Evolutionary conservation across 2,329 filamentous ascomycete genomes (phyloP).

Genomic region (Phaeosphaeriaceae sp.): DNA sequence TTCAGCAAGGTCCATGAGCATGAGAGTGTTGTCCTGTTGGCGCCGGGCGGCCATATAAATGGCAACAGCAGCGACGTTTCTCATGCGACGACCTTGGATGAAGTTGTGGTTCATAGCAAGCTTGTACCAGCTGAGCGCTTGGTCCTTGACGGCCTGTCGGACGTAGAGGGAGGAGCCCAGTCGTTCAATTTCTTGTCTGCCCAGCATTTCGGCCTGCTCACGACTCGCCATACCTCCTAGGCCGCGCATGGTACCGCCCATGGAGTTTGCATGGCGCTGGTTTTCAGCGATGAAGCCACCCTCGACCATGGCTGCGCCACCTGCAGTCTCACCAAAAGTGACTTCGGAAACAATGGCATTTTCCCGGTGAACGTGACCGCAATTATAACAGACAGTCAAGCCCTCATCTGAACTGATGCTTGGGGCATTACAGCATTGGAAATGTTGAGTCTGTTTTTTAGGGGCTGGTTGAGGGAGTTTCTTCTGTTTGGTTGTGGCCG

Average conservation of each 20-base stretch:
- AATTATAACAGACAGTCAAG: constrained; percentile 68
- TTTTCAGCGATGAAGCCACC: constrained; percentile 87
- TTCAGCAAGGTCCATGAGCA: constrained; percentile 96
- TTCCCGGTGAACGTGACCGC: constrained; percentile 83
- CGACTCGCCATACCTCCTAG: constrained; percentile 61
- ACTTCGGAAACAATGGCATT: constrained; percentile 92
- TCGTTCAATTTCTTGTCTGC: constrained; percentile 49
- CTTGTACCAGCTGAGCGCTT: constrained; percentile 53
- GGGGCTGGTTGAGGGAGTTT: constrained; percentile 25
- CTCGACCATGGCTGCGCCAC: constrained; percentile 87
- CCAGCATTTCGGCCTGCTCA: constrained; percentile 68
- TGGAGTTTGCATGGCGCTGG: constrained; percentile 75
- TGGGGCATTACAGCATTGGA: constrained; percentile 38
- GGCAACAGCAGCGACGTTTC: constrained; percentile 87
- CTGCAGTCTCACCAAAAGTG: constrained; percentile 85
- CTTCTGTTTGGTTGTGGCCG: constrained; percentile 27
- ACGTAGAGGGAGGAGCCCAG: constrained; percentile 50
- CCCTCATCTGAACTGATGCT: constrained; percentile 31
- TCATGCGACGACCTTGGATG: constrained; percentile 73
- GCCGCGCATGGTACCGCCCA: constrained; percentile 56
- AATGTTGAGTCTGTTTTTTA: constrained; percentile 17
- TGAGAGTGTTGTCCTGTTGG: constrained; percentile 78
- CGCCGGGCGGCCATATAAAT: constrained; percentile 88
- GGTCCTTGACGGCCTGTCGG: constrained; percentile 42
- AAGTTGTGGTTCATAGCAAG: constrained; percentile 66